Conservation (phyloP, 2,329 filamentous ascomycete species). For the Pezicula rhizophila region DNA sequence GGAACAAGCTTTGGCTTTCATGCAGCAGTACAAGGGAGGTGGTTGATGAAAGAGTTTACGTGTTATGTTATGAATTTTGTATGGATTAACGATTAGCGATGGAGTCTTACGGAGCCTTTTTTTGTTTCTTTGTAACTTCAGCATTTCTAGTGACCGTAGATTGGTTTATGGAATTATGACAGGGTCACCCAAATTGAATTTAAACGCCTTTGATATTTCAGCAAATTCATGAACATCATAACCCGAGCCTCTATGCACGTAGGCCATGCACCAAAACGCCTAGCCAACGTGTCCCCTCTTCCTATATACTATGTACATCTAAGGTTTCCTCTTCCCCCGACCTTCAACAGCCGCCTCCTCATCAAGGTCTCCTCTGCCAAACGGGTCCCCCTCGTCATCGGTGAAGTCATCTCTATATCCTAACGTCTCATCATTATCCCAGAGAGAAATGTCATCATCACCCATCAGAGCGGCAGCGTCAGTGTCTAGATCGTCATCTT, state of each 20-base stretch:
- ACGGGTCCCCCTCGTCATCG: constrained; percentile 23
- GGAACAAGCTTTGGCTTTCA: constrained; percentile 71
- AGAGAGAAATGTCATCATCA: constrained; percentile 28
- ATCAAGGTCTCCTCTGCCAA: constrained; percentile 17
- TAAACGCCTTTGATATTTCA: too few relatives aligned
- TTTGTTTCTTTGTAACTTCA: background rate
- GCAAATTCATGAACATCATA: too few relatives aligned
- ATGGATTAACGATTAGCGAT: background rate
- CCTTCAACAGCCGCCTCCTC: constrained; percentile 1
- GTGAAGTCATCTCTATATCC: constrained; percentile 25
- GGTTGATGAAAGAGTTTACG: background rate
- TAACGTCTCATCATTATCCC: constrained; percentile 20
- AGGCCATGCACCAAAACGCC: background rate
- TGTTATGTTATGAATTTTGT: background rate
- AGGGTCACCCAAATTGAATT: background rate
- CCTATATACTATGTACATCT: background rate
- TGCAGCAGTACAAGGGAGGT: constrained; percentile 42
- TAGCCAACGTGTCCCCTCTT: background rate
- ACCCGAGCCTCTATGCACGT: background rate
- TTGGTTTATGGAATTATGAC: background rate
- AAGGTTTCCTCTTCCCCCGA: background rate
- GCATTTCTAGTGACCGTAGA: background rate
- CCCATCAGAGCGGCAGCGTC: constrained; percentile 24
- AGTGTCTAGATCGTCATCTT: constrained; percentile 9
- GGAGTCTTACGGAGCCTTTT: background rate